phyloP scores from a whole-genome alignment of 1,284 basidiomycete species.

The Boletus semigastroideus region DNA sequence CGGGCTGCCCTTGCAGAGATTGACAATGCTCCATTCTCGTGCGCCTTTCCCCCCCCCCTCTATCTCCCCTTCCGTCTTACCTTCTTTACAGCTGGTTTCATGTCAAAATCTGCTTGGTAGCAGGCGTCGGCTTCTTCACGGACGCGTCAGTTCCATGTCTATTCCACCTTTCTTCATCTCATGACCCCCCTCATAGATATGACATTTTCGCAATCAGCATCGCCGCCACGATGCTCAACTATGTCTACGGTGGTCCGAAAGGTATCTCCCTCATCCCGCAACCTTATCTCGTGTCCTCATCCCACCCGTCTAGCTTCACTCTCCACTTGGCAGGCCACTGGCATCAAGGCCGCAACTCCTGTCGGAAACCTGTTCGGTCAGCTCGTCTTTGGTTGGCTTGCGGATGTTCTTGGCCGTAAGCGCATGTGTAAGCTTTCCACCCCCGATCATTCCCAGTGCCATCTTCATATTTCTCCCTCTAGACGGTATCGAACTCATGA shows the following conservation, averaged over 20 bases:
- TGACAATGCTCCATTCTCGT: constrained; percentile 75
- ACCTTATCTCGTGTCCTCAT: not conserved
- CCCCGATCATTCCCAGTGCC: not conserved
- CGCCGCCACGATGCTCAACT: constrained; percentile 73
- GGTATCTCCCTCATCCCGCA: constrained; percentile 4
- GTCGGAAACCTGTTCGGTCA: constrained; percentile 63
- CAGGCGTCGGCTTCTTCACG: constrained; percentile 82
- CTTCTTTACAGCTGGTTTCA: constrained; percentile 55
- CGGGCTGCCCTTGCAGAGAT: constrained; percentile 74
- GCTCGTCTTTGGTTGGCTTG: constrained; percentile 56
- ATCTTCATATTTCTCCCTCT: not conserved
- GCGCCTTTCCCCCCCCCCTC: constrained; percentile 18
- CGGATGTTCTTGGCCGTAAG: constrained; percentile 56
- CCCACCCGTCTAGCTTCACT: constrained; percentile 30
- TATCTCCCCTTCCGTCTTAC: not conserved
- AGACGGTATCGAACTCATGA: constrained; percentile 62
- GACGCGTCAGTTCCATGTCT: constrained; percentile 56
- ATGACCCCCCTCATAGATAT: constrained; percentile 41
- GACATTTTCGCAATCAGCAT: constrained; percentile 80
- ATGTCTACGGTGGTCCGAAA: constrained; percentile 63
- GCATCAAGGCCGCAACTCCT: constrained; percentile 76
- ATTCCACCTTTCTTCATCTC: not conserved
- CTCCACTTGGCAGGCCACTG: constrained; percentile 63
- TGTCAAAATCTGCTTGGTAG: constrained; percentile 69
- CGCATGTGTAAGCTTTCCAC: constrained; percentile 26